These are phyloP conservation scores for Kuraishia cidri DNA, from an alignment of 805 yeast genomes.

Conservation along the genomic window DNA sequence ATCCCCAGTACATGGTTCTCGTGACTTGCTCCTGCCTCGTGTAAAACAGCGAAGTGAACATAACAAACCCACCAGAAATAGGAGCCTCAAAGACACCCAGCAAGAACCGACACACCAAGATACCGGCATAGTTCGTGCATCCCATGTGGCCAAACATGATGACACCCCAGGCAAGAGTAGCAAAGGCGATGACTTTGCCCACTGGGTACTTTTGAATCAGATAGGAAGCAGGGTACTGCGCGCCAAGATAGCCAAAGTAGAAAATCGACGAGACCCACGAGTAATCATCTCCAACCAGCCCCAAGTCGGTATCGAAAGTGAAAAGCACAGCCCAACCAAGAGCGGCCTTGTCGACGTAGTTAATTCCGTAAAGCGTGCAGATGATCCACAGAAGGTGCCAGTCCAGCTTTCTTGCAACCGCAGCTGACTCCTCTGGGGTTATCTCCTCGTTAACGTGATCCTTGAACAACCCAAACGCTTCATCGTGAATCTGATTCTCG, in stretches of 20 bases:
- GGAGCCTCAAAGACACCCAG: constrained; percentile 33
- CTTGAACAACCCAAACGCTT: constrained; percentile 8
- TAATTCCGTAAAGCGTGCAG: constrained; percentile 16
- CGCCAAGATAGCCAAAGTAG: constrained; percentile 54
- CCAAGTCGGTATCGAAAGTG: constrained; percentile 19
- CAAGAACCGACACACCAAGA: constrained; percentile 35
- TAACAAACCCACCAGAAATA: constrained; percentile 24
- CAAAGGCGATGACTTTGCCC: constrained; percentile 22
- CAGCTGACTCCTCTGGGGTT: constrained; percentile 18
- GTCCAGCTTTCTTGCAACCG: constrained; percentile 24
- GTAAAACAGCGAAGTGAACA: constrained; percentile 24
- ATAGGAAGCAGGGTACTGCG: constrained; percentile 39
- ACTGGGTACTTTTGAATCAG: constrained; percentile 24
- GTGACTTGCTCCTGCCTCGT: constrained; percentile 20
- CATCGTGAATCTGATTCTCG: constrained; percentile 3
- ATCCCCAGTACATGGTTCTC: constrained; percentile 14
- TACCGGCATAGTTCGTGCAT: constrained; percentile 35
- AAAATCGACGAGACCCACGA: constrained; percentile 54
- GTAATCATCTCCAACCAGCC: constrained; percentile 32
- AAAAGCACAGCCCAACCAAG: constrained; percentile 18
- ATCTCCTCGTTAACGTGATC: constrained; percentile 20
- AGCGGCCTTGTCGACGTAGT: constrained; percentile 21
- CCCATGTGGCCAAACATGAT: constrained; percentile 36
- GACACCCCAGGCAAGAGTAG: constrained; percentile 36
- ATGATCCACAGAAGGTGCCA: constrained; percentile 21